Conservation (phyloP, 345 rosid genomes). For the Carallia pectinifolia region DNA sequence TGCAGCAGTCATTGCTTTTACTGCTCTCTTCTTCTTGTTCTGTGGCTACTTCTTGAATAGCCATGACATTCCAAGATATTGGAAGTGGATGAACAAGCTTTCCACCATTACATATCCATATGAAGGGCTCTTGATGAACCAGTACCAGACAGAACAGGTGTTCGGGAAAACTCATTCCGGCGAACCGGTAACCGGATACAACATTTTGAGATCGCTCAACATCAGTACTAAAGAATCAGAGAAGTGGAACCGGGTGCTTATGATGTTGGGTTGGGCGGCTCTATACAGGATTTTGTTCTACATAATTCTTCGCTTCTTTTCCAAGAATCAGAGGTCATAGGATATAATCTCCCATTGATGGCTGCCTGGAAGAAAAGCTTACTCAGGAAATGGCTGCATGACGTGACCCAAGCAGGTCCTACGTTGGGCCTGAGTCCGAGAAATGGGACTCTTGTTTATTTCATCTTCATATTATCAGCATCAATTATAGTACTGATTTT, state of each 20-base stretch:
- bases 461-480: too few species aligned
- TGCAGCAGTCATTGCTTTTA: conserved; percentile 64
- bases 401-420: too few species aligned
- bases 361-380: neutral
- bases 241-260: conserved; percentile 48
- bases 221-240: conserved; percentile 30
- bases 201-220: conserved; percentile 33
- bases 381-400: too few species aligned
- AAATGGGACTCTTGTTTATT: too few species aligned
- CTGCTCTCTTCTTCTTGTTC: conserved; percentile 65
- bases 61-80: conserved; percentile 42
- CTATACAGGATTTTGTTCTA: conserved; percentile 59
- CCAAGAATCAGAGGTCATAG: conserved; percentile 57
- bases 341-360: conserved; percentile 3
- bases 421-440: too few species aligned
- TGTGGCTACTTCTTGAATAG: conserved; percentile 66
- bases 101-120: conserved; percentile 70
- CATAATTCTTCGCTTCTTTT: conserved; percentile 51
- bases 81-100: conserved; percentile 73
- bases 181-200: conserved; percentile 18
- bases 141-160: conserved; percentile 33
- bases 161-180: conserved; percentile 18
- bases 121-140: conserved; percentile 66
- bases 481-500: too few species aligned
- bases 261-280: conserved; percentile 62